Percentiles rank a stretch among this genome's conserved stretches.
Evolutionary conservation across 371 early-diverging fungal genomes (phyloP).

Genomic region (Actinomortierella ambigua): DNA sequence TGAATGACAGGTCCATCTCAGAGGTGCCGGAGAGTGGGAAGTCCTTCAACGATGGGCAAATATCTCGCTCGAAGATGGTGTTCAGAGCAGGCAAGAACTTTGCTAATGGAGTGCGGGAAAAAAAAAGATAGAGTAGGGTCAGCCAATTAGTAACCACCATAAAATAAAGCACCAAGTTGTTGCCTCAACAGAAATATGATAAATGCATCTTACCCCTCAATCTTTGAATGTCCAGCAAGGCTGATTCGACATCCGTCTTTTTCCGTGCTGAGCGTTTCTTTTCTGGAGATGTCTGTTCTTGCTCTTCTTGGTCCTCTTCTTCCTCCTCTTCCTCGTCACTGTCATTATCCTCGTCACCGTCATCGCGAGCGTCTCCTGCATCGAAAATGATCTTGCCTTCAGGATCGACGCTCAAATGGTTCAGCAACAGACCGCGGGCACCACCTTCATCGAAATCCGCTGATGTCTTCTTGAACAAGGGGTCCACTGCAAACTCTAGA

Average conservation of each 20-base stretch:
- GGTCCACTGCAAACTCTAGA: slow-evolving; percentile 92
- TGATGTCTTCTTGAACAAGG: slow-evolving; percentile 96
- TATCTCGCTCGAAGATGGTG: slow-evolving; percentile 52
- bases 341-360: slow-evolving; percentile 43
- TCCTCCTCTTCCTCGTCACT: slow-evolving; percentile 30
- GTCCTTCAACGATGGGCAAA: slow-evolving; percentile 74
- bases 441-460: slow-evolving; percentile 99
- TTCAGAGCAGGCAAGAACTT: slow-evolving; percentile 58
- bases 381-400: slow-evolving; percentile 95
- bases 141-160: background rate
- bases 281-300: slow-evolving; percentile 3
- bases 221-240: slow-evolving; percentile 33
- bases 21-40: slow-evolving; percentile 38
- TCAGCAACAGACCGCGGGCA: slow-evolving; percentile 89
- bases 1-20: slow-evolving; percentile 47
- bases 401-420: slow-evolving; percentile 79
- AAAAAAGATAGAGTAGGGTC: background rate
- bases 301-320: slow-evolving; percentile 33
- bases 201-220: slow-evolving; percentile 25
- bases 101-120: slow-evolving; percentile 41
- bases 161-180: background rate
- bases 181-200: background rate
- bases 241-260: slow-evolving; percentile 26
- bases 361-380: slow-evolving; percentile 78
- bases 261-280: slow-evolving; percentile 6